Conservation (phyloP, 352 stramenopile genomes). For the Pythium plurisporium region DNA sequence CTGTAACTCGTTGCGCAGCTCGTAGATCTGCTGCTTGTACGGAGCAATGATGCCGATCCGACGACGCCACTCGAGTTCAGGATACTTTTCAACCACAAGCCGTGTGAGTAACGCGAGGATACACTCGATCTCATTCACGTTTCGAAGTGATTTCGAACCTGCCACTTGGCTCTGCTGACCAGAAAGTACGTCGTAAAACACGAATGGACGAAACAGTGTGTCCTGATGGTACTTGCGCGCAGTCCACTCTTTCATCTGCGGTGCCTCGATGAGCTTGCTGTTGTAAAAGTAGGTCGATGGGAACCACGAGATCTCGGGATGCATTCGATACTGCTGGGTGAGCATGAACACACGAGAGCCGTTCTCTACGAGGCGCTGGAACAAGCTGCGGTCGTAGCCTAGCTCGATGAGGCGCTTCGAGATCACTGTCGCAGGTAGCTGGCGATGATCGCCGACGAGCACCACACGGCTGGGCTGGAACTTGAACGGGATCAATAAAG, state of each 20-base stretch:
- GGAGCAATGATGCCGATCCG: constrained; percentile 98
- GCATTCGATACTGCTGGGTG: constrained; percentile 97
- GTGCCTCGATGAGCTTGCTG: constrained; percentile 83
- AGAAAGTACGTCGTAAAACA: constrained; percentile 63
- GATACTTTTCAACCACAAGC: constrained; percentile 81
- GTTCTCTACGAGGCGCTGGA: constrained; percentile 93
- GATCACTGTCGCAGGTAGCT: constrained; percentile 97
- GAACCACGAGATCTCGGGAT: constrained; percentile 94
- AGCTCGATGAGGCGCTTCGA: constrained; percentile 78
- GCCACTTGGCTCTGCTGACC: constrained; percentile 62
- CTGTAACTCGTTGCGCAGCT: constrained; percentile 80
- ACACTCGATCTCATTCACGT: constrained; percentile 75
- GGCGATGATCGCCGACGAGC: constrained; percentile 94
- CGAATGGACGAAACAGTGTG: constrained; percentile 42
- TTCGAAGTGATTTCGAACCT: constrained; percentile 71
- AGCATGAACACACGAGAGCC: constrained; percentile 84
- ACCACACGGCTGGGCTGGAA: constrained; percentile 79
- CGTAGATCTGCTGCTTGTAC: constrained; percentile 96
- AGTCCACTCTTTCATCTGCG: constrained; percentile 76
- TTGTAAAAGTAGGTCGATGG: constrained; percentile 94
- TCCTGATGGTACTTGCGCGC: constrained; percentile 57
- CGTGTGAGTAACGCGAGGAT: constrained; percentile 85
- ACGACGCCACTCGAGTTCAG: constrained; percentile 61
- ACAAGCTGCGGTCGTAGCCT: constrained; percentile 93
- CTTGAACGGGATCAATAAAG: constrained; percentile 96